Percentiles rank a stretch among this genome's conserved stretches.
These are phyloP conservation scores for Hanseniaspora lachancei DNA, from an alignment of 805 yeast genomes.

Conservation along the genomic window DNA sequence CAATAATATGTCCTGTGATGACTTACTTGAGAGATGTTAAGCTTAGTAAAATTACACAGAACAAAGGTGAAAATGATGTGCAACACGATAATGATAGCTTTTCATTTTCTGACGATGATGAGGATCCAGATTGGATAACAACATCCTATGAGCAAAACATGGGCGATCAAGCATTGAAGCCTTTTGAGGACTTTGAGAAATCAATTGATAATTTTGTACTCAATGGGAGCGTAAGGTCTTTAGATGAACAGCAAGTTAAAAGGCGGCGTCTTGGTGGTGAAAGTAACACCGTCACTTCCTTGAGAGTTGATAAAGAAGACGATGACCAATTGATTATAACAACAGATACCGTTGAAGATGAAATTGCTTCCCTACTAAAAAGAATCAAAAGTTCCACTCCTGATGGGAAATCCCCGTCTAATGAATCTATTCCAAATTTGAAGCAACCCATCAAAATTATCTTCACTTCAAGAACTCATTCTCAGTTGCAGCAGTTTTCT, in stretches of 20 bases:
- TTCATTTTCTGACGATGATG: constrained; percentile 29
- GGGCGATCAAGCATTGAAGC: constrained; percentile 19
- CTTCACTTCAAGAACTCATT: constrained; percentile 80
- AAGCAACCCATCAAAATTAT: constrained; percentile 37
- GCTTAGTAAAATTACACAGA: background rate
- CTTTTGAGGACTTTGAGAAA: constrained; percentile 27
- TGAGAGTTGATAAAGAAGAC: constrained; percentile 15
- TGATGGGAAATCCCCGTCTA: constrained; percentile 14
- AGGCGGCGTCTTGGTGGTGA: constrained; percentile 19
- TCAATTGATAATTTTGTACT: constrained; percentile 25
- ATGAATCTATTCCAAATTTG: constrained; percentile 14
- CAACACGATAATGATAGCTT: constrained; percentile 19
- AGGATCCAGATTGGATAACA: constrained; percentile 62
- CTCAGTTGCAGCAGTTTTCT: constrained; percentile 72
- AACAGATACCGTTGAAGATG: constrained; percentile 23
- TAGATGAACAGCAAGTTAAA: constrained; percentile 12
- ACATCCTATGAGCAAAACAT: constrained; percentile 27
- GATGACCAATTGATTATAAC: constrained; percentile 28
- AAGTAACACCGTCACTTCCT: constrained; percentile 6
- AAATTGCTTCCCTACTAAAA: constrained; percentile 30
- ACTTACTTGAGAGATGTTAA: constrained; percentile 62
- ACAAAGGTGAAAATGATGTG: constrained; percentile 14
- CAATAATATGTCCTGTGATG: constrained; percentile 71
- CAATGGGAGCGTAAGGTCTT: constrained; percentile 1
- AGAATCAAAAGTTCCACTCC: constrained; percentile 18